These are phyloP conservation scores for Hymenoscyphus repandus DNA, from an alignment of 2,329 filamentous ascomycete species.

Conservation along the genomic window DNA sequence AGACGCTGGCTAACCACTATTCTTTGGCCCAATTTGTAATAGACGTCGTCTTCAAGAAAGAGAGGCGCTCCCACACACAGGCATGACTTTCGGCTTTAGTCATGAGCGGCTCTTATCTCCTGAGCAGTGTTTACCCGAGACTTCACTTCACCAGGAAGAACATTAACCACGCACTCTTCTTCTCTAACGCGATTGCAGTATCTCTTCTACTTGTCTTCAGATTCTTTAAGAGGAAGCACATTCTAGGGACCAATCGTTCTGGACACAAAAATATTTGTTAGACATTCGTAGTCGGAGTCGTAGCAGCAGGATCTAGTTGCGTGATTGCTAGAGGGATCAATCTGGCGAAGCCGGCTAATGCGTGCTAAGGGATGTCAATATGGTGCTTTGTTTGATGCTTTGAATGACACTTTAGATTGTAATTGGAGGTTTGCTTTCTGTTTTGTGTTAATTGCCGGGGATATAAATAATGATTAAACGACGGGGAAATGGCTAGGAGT, in stretches of 20 bases:
- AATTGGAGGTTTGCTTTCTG: too few species aligned
- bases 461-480: too few species aligned
- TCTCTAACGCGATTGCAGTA: constrained; percentile 46
- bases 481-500: too few species aligned
- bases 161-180: constrained; percentile 38
- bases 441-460: too few species aligned
- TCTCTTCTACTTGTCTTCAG: constrained; percentile 46
- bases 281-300: constrained; percentile 58
- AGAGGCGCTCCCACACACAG: too few species aligned
- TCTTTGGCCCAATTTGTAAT: too few species aligned
- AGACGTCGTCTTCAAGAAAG: too few species aligned
- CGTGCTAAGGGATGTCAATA: not conserved
- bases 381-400: not conserved
- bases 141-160: constrained; percentile 44
- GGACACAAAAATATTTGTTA: constrained; percentile 56
- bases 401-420: too few species aligned
- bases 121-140: constrained; percentile 40
- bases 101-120: constrained; percentile 31
- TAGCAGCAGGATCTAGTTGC: constrained; percentile 63
- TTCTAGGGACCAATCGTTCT: constrained; percentile 42
- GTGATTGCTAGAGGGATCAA: constrained; percentile 55
- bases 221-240: constrained; percentile 39
- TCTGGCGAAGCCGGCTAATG: constrained; percentile 13
- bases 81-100: constrained; percentile 26
- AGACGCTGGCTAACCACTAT: too few species aligned